A percentile compares a stretch with the other conserved stretches of the same genome.
phyloP scores from a whole-genome alignment of 495 filamentous ascomycete species.

The Penicillium parvum region DNA sequence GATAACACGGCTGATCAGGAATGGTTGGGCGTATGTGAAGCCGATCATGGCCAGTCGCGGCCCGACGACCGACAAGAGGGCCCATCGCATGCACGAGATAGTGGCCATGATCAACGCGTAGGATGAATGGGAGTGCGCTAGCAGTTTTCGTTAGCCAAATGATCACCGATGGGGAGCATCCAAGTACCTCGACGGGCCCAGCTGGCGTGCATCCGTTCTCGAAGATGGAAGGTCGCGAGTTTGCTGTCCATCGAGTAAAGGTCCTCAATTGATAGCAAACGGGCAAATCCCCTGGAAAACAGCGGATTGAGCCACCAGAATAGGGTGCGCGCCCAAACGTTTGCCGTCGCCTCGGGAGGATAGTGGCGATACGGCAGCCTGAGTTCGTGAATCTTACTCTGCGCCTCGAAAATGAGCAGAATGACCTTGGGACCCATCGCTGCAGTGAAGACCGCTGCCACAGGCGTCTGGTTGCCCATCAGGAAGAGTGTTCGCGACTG shows the following conservation, averaged over 20 bases:
- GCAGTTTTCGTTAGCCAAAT: background rate
- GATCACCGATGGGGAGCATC: background rate
- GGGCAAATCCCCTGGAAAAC: slow-evolving; percentile 44
- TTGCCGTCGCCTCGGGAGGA: slow-evolving; percentile 50
- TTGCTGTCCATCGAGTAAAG: slow-evolving; percentile 33
- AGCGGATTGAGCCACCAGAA: slow-evolving; percentile 55
- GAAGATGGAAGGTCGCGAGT: too few relatives aligned
- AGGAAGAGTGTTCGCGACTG: slow-evolving; percentile 18
- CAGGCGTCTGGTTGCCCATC: slow-evolving; percentile 4
- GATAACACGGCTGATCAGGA: slow-evolving; percentile 50
- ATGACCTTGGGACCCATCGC: slow-evolving; percentile 34
- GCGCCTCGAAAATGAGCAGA: slow-evolving; percentile 45
- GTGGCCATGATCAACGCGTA: slow-evolving; percentile 35
- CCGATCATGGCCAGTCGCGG: slow-evolving; percentile 49
- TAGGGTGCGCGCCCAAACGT: slow-evolving; percentile 43
- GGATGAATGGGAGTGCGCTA: slow-evolving; percentile 24
- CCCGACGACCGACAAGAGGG: slow-evolving; percentile 37
- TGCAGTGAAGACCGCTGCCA: slow-evolving; percentile 16
- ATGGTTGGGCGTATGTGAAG: slow-evolving; percentile 58
- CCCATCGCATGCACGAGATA: too few relatives aligned
- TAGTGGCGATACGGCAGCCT: slow-evolving; percentile 28
- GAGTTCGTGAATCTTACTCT: slow-evolving; percentile 46
- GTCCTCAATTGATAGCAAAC: too few relatives aligned
- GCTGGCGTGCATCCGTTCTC: too few relatives aligned
- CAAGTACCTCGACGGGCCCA: too few relatives aligned